Evolutionary conservation across 2,329 filamentous ascomycete genomes (phyloP).

Genomic region (Coniochaeta prunicola): DNA sequence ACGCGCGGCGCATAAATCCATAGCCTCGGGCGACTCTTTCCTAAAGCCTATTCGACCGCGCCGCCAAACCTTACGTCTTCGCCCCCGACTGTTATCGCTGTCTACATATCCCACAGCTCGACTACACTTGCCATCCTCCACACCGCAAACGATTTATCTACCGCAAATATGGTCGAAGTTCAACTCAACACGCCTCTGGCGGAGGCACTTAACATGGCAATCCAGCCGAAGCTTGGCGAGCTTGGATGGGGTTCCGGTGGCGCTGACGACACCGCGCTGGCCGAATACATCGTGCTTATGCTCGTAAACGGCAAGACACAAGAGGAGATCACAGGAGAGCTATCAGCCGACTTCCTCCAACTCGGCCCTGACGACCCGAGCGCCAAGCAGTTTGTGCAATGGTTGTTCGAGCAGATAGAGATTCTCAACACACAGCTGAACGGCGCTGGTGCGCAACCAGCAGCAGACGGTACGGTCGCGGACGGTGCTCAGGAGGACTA

Average conservation of each 20-base stretch:
- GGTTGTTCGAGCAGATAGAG: conserved; percentile 88
- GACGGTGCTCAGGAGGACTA: conserved; percentile 30
- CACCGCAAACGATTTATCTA: conserved; percentile 7
- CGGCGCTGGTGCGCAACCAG: conserved; percentile 30
- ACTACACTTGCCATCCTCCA: background rate
- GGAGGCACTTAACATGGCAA: conserved; percentile 70
- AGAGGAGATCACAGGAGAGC: conserved; percentile 79
- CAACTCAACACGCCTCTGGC: conserved; percentile 75
- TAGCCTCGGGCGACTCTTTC: background rate
- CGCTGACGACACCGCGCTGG: conserved; percentile 70
- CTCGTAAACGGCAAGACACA: conserved; percentile 91
- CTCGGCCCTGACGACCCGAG: conserved; percentile 76
- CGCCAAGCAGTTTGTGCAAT: conserved; percentile 76
- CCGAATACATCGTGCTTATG: conserved; percentile 97
- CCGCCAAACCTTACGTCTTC: background rate
- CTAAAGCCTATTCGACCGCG: background rate
- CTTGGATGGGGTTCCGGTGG: conserved; percentile 84
- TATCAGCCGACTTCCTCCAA: conserved; percentile 79
- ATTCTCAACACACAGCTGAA: conserved; percentile 57
- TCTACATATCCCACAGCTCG: background rate
- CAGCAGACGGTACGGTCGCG: conserved; percentile 17
- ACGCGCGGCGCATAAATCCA: background rate
- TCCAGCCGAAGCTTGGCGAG: conserved; percentile 87
- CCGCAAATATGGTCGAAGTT: conserved; percentile 70
- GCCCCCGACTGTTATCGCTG: background rate